Percentiles rank a stretch among this genome's conserved stretches.
Conservation (phyloP, 768 basidiomycete genomes). For the Pisolithus albus region DNA sequence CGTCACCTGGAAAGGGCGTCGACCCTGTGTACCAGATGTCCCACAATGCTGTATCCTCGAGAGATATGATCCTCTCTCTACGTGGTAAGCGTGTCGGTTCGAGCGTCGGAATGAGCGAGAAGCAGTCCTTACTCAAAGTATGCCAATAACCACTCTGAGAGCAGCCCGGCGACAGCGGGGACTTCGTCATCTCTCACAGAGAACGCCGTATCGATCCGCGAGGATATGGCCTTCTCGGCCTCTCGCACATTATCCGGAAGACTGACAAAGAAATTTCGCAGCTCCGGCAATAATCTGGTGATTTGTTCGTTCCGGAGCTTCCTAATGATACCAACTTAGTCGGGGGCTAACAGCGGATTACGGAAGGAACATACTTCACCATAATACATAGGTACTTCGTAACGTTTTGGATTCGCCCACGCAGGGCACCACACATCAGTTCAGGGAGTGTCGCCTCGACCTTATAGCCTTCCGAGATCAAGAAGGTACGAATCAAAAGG, state of each 20-base stretch:
- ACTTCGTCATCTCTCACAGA: conserved; percentile 9
- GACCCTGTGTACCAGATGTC: conserved; percentile 69
- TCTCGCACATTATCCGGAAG: conserved; percentile 27
- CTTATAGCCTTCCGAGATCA: conserved; percentile 39
- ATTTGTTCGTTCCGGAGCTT: too few relatives aligned
- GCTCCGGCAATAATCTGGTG: too few relatives aligned
- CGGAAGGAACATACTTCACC: conserved; percentile 36
- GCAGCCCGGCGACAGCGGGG: conserved; percentile 13
- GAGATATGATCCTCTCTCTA: conserved; percentile 38
- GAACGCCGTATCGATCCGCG: conserved; percentile 18
- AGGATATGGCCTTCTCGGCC: conserved; percentile 28
- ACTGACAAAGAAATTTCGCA: conserved; percentile 30
- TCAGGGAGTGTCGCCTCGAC: conserved; percentile 28
- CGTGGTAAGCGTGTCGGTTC: conserved; percentile 1
- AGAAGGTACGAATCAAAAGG: conserved; percentile 35
- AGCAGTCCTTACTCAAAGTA: conserved; percentile 41
- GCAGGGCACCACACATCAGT: conserved; percentile 40
- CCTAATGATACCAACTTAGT: too few relatives aligned
- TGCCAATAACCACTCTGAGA: conserved; percentile 45
- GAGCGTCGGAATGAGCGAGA: not conserved
- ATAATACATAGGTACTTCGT: conserved; percentile 40
- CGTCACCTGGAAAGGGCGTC: conserved; percentile 62
- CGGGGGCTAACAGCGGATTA: conserved; percentile 5
- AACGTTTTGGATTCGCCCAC: conserved; percentile 37
- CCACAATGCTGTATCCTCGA: conserved; percentile 53